Conservation (phyloP, 2,329 filamentous ascomycete genomes). For the Tolypocladium ophioglossoides region DNA sequence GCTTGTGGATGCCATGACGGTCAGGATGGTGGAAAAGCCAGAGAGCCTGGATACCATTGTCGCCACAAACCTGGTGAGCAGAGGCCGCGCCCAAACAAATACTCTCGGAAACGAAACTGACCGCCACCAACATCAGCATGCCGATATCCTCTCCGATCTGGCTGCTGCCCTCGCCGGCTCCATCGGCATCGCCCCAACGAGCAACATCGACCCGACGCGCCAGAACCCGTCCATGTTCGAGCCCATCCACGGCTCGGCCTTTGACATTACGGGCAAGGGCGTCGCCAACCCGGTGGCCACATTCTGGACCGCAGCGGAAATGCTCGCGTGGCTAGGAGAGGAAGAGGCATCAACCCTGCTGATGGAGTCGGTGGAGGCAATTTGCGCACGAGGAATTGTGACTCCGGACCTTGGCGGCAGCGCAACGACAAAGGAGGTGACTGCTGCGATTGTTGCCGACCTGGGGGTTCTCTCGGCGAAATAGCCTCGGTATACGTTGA, state of each 20-base stretch:
- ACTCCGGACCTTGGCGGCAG: constrained; percentile 43
- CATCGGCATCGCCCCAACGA: constrained; percentile 63
- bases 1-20: constrained; percentile 57
- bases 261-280: constrained; percentile 64
- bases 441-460: constrained; percentile 17
- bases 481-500: no score
- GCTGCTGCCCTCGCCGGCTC: constrained; percentile 60
- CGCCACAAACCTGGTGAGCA: constrained; percentile 41
- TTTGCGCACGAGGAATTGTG: constrained; percentile 39
- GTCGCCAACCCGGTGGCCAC: constrained; percentile 59
- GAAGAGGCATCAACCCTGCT: constrained; percentile 36
- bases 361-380: constrained; percentile 40
- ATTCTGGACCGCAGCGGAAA: constrained; percentile 48
- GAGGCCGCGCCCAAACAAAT: background rate
- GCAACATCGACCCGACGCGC: constrained; percentile 51
- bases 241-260: constrained; percentile 61
- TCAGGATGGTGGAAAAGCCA: constrained; percentile 50
- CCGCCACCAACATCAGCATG: constrained; percentile 20
- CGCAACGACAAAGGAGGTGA: constrained; percentile 24
- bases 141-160: constrained; percentile 61
- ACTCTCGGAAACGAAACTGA: background rate
- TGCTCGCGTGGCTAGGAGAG: constrained; percentile 47
- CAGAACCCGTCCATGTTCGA: constrained; percentile 47
- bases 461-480: background rate
- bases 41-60: constrained; percentile 52